Conservation (phyloP, 495 filamentous ascomycete species). For the Penicillium arizonense region DNA sequence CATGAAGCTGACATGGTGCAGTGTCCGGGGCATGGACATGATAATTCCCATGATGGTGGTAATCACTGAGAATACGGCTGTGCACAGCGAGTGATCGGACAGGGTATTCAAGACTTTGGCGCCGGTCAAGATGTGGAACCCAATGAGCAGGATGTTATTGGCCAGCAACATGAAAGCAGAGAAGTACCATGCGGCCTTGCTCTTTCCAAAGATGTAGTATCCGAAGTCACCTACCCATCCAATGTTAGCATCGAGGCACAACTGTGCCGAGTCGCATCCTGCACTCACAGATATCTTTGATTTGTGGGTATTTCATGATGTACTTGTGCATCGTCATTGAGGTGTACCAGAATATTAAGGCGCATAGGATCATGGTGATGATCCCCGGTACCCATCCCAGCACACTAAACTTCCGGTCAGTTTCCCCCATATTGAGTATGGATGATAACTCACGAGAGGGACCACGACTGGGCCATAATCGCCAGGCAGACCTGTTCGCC, state of each 20-base stretch:
- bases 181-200: conserved; percentile 32
- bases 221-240: conserved; percentile 31
- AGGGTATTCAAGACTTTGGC: conserved; percentile 38
- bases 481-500: conserved; percentile 49
- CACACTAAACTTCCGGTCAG: conserved; percentile 22
- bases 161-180: conserved; percentile 39
- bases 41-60: conserved; percentile 37
- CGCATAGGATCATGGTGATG: conserved; percentile 37
- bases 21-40: conserved; percentile 39
- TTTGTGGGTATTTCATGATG: conserved; percentile 48
- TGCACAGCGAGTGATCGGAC: conserved; percentile 36
- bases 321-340: conserved; percentile 48
- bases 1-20: conserved; percentile 45
- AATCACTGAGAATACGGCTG: conserved; percentile 35
- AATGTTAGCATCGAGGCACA: background rate
- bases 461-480: conserved; percentile 51
- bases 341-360: conserved; percentile 40
- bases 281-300: conserved; percentile 43
- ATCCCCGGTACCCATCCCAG: conserved; percentile 48
- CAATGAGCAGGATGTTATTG: conserved; percentile 40
- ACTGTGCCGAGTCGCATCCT: background rate
- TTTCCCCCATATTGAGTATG: background rate
- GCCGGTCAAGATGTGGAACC: conserved; percentile 39
- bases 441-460: conserved; percentile 34
- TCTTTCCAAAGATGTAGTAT: conserved; percentile 42